Conservation (phyloP, 495 filamentous ascomycete species). For the Pseudevernia furfuracea region DNA sequence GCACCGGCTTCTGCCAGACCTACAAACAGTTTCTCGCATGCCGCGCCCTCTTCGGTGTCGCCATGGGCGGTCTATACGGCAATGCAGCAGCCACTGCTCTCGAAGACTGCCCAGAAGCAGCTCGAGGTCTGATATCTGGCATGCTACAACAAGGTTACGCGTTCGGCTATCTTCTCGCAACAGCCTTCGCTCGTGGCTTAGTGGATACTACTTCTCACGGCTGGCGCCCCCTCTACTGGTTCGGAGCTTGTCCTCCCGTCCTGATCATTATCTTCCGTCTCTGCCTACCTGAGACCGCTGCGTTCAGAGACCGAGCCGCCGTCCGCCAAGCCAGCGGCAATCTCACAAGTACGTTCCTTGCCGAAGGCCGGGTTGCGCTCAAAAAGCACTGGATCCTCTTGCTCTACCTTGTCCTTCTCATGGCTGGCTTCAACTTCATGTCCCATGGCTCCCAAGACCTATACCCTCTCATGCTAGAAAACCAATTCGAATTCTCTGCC, state of each 20-base stretch:
- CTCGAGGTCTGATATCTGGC: constrained; percentile 70
- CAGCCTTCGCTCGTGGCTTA: constrained; percentile 65
- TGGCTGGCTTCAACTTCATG: constrained; percentile 93
- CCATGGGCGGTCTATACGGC: constrained; percentile 84
- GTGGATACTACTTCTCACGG: constrained; percentile 65
- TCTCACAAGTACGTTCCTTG: constrained; percentile 55
- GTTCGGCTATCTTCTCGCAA: constrained; percentile 76
- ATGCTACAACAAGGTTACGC: constrained; percentile 86
- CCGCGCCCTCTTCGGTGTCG: constrained; percentile 78
- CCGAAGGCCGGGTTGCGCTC: constrained; percentile 68
- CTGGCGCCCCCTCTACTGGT: constrained; percentile 84
- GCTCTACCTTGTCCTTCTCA: constrained; percentile 72
- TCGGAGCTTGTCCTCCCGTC: constrained; percentile 71
- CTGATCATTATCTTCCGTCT: constrained; percentile 73
- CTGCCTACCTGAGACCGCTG: constrained; percentile 66
- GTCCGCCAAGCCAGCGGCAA: constrained; percentile 47
- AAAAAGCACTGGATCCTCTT: constrained; percentile 72
- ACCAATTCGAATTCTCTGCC: constrained; percentile 64
- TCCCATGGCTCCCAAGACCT: constrained; percentile 88
- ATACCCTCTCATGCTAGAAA: constrained; percentile 76
- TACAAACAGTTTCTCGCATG: constrained; percentile 73
- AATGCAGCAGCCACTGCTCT: constrained; percentile 81
- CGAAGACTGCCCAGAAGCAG: constrained; percentile 70
- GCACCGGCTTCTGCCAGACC: constrained; percentile 69
- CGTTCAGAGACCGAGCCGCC: constrained; percentile 54